phyloP scores from a whole-genome alignment of 1,284 basidiomycete species.

The Cryptococcus sp. region DNA sequence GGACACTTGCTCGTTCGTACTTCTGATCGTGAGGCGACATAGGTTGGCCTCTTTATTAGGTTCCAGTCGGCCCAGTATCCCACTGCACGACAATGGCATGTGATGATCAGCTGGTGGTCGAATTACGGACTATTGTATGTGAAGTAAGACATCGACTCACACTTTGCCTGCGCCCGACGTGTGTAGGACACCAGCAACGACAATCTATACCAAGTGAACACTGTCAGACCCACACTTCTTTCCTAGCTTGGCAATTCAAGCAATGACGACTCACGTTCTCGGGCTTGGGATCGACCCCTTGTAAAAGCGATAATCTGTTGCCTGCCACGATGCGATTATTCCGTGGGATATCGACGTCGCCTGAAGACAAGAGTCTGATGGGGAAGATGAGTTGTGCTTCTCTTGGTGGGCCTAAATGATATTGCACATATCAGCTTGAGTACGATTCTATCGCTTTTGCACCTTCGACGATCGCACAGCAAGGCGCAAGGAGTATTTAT shows the following conservation, averaged over 20 bases:
- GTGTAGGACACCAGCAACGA: constrained; percentile 89
- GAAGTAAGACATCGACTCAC: constrained; percentile 23
- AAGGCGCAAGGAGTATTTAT: neutral
- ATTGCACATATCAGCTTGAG: neutral
- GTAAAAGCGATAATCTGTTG: constrained; percentile 71
- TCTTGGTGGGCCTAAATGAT: constrained; percentile 63
- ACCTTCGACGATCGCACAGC: neutral
- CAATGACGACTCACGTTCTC: constrained; percentile 42
- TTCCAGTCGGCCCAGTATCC: constrained; percentile 87
- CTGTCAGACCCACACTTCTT: neutral
- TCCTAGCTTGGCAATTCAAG: neutral
- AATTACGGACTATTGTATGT: neutral
- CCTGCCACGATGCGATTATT: constrained; percentile 77
- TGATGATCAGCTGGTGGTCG: neutral
- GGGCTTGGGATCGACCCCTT: constrained; percentile 83
- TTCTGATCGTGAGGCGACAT: constrained; percentile 89
- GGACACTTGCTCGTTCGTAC: constrained; percentile 91
- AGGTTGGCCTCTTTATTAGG: constrained; percentile 94
- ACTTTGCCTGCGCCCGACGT: constrained; percentile 86
- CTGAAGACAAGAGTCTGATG: constrained; percentile 66
- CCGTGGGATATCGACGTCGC: constrained; percentile 71
- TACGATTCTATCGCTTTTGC: neutral
- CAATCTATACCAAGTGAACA: constrained; percentile 61
- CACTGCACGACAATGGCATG: constrained; percentile 46
- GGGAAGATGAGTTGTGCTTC: constrained; percentile 89